Conservation (phyloP, 306 rosid species). For the cucumber (Cucumis sativus) region Cucumber_9930_V3 NC_026657.2:14227501-14228000, state of each 20-base stretch:
- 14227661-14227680: constrained; percentile 52
- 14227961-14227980: constrained; percentile 55
- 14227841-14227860: constrained; percentile 89
- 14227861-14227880: constrained; percentile 67
- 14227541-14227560: not conserved
- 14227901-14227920: constrained; percentile 78
- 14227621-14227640: constrained; percentile 63
- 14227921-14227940: constrained; percentile 43
- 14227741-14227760: constrained; percentile 68
- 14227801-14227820: constrained; percentile 62
- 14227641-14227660: constrained; percentile 69
- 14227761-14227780: constrained; percentile 39
- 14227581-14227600: constrained; percentile 9
- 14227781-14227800: constrained; percentile 64
- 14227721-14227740: constrained; percentile 69
- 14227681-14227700: constrained; percentile 89
- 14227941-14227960: constrained; percentile 55
- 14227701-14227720: constrained; percentile 73
- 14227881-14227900: constrained; percentile 72
- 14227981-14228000: constrained; percentile 70
- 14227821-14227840: constrained; percentile 52
- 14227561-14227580: not conserved
- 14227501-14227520: not conserved
- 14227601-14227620: constrained; percentile 88
- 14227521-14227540: not conserved